phyloP scores from a whole-genome alignment of 305 asterid species.

The Solanum hybrid region DNA sequence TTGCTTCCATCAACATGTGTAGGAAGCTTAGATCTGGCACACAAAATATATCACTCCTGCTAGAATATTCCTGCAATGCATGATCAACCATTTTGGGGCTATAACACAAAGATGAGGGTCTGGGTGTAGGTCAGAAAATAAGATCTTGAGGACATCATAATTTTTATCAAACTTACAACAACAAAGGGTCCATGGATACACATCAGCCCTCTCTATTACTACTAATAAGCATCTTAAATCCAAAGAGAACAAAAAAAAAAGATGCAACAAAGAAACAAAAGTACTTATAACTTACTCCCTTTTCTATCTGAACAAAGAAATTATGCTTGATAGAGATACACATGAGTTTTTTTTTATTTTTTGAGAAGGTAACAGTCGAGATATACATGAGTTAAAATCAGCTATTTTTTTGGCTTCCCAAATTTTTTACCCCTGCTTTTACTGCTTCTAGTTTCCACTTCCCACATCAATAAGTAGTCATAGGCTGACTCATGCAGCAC shows the following conservation, averaged over 20 bases:
- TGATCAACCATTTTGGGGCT: background rate
- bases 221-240: constrained; percentile 40
- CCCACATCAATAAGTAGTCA: constrained; percentile 54
- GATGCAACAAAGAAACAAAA: constrained; percentile 38
- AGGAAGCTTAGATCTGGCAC: too few relatives aligned
- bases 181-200: constrained; percentile 30
- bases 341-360: too few relatives aligned
- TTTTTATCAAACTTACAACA: background rate
- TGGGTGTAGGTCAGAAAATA: background rate
- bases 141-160: background rate
- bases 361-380: too few relatives aligned
- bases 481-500: constrained; percentile 90
- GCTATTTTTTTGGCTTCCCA: constrained; percentile 7
- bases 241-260: constrained; percentile 12
- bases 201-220: constrained; percentile 44
- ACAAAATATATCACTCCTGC: too few relatives aligned
- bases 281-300: constrained; percentile 24
- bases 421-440: constrained; percentile 12
- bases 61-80: background rate
- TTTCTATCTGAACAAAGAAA: constrained; percentile 48
- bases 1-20: too few relatives aligned
- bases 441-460: constrained; percentile 12
- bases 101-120: background rate
- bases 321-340: constrained; percentile 65
- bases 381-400: constrained; percentile 19